Evolutionary conservation across 2,329 filamentous ascomycete genomes (phyloP), one percentile per base, ranked within the genome.

Genomic region (Ophidiomyces ophidiicola): DNA sequence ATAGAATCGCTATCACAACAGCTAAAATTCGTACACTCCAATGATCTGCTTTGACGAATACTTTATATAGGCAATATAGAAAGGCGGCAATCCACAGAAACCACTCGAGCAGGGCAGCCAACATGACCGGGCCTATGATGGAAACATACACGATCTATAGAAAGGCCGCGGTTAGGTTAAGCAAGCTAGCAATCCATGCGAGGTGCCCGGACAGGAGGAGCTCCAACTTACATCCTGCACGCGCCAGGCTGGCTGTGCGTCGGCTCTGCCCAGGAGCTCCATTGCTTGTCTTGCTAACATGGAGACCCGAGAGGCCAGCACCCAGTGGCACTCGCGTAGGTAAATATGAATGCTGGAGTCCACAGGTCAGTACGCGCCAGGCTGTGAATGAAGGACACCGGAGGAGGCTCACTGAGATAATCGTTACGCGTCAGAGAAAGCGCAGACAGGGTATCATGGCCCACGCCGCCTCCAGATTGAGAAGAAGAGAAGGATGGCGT

Each of bases 61-160:
- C 86, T 58, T 94, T 94, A 54, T 77, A 66, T 1, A 94, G 67
- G 56, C 88, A 96, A 62, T 94, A 96, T 46, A 90, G 57, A 56
- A 96, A 96, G 3, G 88, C 86, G n/a, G 81, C 77, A 28, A 96
- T 71, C 85, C 87, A 94, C 10, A 96, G 72, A 44, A 94, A 78
- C 86, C 90, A 96, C 64, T 96, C 88, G 6, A 96, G 68, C 20
- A 86, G 69, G 2, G 88, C 88, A 43, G 82, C 82, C 17, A 90
- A 53, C 78, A 94, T 85, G 35, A 94, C 68, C 5, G 80, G 61
- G 12, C 83, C 83, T 24, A 94, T 72, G 48, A 94, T 80, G 41
- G 78, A 67, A 6, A 87, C 80, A 57, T 92, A 94, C 41, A 88
- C 68, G 50, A 94, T 86, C 84, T 96, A 49, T 12, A 17, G 21